phyloP scores from a whole-genome alignment of 352 stramenopile species.

The Plasmopara muralis region DNA sequence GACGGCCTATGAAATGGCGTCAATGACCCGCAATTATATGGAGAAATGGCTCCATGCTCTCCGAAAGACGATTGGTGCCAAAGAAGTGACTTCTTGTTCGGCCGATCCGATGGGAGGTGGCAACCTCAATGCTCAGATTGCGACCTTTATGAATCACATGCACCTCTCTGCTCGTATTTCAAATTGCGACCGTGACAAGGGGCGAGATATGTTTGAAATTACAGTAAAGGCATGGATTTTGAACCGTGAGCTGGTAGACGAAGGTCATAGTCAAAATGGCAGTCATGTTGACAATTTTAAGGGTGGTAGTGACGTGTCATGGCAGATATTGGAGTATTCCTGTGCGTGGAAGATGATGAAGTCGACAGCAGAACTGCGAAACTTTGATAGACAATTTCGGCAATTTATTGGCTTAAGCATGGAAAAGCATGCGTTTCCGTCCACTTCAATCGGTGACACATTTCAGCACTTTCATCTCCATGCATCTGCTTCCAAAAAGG shows the following conservation, averaged over 20 bases:
- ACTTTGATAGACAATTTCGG: slow-evolving; percentile 47
- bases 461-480: slow-evolving; percentile 15
- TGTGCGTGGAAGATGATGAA: slow-evolving; percentile 45
- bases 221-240: slow-evolving; percentile 56
- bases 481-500: slow-evolving; percentile 14
- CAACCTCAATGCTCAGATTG: slow-evolving; percentile 38
- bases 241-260: slow-evolving; percentile 37
- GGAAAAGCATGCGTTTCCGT: slow-evolving; percentile 42
- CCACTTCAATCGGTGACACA: slow-evolving; percentile 12
- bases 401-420: slow-evolving; percentile 39
- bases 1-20: slow-evolving; percentile 14
- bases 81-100: not conserved
- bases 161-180: slow-evolving; percentile 43
- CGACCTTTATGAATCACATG: slow-evolving; percentile 40
- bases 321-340: slow-evolving; percentile 65
- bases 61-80: slow-evolving; percentile 2
- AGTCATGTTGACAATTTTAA: not conserved
- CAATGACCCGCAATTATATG: slow-evolving; percentile 37
- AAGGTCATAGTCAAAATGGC: slow-evolving; percentile 8
- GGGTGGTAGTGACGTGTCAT: slow-evolving; percentile 20
- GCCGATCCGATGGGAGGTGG: slow-evolving; percentile 20
- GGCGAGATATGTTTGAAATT: slow-evolving; percentile 42
- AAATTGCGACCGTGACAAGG: slow-evolving; percentile 15
- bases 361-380: slow-evolving; percentile 35
- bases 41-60: slow-evolving; percentile 50